A percentile compares a stretch with the other conserved stretches of the same genome.
Evolutionary conservation across 2,329 filamentous ascomycete genomes (phyloP).

Genomic region (Elsinoe necatrix): DNA sequence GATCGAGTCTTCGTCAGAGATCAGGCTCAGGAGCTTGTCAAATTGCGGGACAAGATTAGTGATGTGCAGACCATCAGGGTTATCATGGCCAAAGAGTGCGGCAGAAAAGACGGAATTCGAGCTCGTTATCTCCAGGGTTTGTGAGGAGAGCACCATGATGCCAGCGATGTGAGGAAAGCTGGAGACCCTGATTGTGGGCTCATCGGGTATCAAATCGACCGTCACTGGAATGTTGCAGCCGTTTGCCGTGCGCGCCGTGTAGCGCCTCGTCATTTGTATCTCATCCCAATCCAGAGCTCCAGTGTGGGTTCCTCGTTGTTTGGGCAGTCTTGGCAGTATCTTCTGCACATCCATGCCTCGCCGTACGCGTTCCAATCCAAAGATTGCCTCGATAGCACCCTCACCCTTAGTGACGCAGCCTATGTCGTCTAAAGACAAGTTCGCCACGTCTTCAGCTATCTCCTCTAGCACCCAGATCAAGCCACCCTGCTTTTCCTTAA

Average conservation of each 20-base stretch:
- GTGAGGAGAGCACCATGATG: conserved; percentile 83
- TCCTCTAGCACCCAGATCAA: conserved; percentile 98
- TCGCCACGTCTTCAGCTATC: conserved; percentile 87
- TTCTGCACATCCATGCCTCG: conserved; percentile 65
- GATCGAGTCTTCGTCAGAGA: conserved; percentile 81
- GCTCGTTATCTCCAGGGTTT: conserved; percentile 71
- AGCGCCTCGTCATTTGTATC: conserved; percentile 64
- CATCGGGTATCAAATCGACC: conserved; percentile 62
- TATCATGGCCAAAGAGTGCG: conserved; percentile 81
- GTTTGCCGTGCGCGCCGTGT: conserved; percentile 71
- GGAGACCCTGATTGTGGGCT: conserved; percentile 70
- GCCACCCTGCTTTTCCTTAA: conserved; percentile 90
- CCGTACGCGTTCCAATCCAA: conserved; percentile 62
- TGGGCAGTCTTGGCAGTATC: conserved; percentile 74
- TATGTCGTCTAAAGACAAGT: conserved; percentile 66
- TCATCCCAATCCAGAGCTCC: conserved; percentile 72
- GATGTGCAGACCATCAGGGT: conserved; percentile 71
- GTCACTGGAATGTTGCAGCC: conserved; percentile 77
- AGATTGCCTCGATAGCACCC: conserved; percentile 78
- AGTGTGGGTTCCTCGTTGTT: conserved; percentile 60
- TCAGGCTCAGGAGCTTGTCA: conserved; percentile 68
- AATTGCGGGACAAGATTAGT: conserved; percentile 78
- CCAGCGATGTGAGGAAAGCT: conserved; percentile 97
- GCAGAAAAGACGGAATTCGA: conserved; percentile 93
- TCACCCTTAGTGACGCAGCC: conserved; percentile 61